Base-by-base conservation (phyloP, 495 filamentous ascomycete genomes). In the Neurospora sp. region DNA sequence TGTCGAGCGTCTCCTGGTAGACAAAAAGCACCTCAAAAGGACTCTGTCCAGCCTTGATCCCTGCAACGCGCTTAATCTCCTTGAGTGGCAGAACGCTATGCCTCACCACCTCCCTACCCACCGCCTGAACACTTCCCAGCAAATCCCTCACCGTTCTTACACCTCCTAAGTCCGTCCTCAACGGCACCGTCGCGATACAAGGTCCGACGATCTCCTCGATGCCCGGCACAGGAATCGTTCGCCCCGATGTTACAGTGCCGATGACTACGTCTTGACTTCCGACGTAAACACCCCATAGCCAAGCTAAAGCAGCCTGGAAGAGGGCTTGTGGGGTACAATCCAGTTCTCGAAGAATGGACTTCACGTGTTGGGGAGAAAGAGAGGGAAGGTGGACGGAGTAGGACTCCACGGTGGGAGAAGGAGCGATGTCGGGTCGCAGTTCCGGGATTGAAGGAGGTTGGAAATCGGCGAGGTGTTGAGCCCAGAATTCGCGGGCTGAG, bases 161-260 rank as follows among this genome's bases (percentile, higher is more conserved):
- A 46, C 83, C 80, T 7, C 80, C 79, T 0, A 86, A 35, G 72
- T 90, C 79, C 20, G 90, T 84, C 48, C 93, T 86, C 8, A 92
- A 82, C 5, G 93, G 93, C 1, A 94, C 79, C 0, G 91, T 89
- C 4, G 87, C 80, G 71, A 96, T 89, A 73, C 89, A 92, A 0
- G 93, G 93, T 0, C 93, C 93, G 71, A 92, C 79, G 27, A 93
- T 88, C 16, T 88, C 82, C 70, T 96, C 92, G 59, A 95, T 88
- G 0, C 86, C 86, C 5, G 84, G 72, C 10, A 94, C 75, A 2
- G 92, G 87, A 27, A 92, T 76, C 7, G 90, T 92, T 41, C 93
- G 84, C 5, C 93, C 93, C 38, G 93, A 95, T 39, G 89, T 88
- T 16, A 94, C 90, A 9, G 87, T 88, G 3, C 94, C 94, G 73